Base-by-base conservation (phyloP, 1,139 yeast genomes). In the Saccharomycopsis hybrid region DNA sequence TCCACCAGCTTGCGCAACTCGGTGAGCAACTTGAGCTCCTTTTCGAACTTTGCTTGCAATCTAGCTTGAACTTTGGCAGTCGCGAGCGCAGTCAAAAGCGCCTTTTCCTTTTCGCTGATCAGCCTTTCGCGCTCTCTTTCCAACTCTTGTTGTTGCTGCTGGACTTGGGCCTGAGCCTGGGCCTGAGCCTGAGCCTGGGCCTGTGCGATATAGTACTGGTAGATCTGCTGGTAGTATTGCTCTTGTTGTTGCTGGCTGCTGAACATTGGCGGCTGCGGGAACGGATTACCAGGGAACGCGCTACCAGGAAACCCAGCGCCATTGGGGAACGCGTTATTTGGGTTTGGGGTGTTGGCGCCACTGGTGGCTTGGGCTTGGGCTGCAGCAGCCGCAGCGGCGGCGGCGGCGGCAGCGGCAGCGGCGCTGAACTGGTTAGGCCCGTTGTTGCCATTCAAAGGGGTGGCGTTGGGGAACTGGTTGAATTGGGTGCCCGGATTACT, bases 31-130 rank as follows among this genome's bases (percentile, higher is more conserved):
- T 35, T 37, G 27, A 52, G 39, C 32, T 53, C 55, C 32, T 48
- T 50, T 39, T 48, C 50, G 32, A 53, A 51, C n/a, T 51, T 46
- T 9, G 44, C 30, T 43, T 53, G 55, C 8, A 53, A 43, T 40
- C 36, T 48, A 3, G 45, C 43, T 36, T 53, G 55, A 4, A 46
- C 40, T 35, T 53, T 53, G 25, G 55, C 54, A 4, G 55, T 53
- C 27, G 52, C 47, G n/a, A 48, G 27, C 11, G 55, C 55, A 9
- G 48, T 39, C 5, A 46, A 31, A 5, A 53, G 29, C 27, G 52
- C 54, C 13, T 49, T 46, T 9, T 50, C 51, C 39, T 36, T 36
- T 36, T 36, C 39, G 39, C 29, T 9, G 13, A 45, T 28, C 38
- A 18, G 28, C 27, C 33, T 29, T 25, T 45, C 44, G 7, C 44